Conservation (phyloP, 1,284 basidiomycete species). For the Pseudozyma sp. region DNA sequence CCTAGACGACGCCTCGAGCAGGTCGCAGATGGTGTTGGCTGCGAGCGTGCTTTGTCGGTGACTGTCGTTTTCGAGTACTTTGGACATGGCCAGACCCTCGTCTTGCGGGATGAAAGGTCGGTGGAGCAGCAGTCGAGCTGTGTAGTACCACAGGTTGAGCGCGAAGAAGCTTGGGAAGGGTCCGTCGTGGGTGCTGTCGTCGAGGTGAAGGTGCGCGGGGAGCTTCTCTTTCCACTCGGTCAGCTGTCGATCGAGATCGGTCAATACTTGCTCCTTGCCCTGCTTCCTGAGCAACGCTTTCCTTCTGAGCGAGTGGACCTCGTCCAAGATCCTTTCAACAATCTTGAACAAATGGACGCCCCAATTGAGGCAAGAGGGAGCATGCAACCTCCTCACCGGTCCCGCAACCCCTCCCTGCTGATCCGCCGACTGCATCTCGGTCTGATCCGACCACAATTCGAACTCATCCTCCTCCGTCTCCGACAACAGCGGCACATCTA, state of each 20-base stretch:
- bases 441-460: constrained; percentile 69
- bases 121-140: constrained; percentile 55
- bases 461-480: constrained; percentile 70
- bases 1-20: constrained; percentile 47
- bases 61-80: constrained; percentile 50
- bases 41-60: constrained; percentile 53
- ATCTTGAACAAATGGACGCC: constrained; percentile 60
- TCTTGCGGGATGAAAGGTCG: constrained; percentile 64
- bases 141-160: constrained; percentile 60
- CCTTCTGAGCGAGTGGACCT: constrained; percentile 59
- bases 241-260: constrained; percentile 56
- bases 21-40: constrained; percentile 58
- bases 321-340: constrained; percentile 56
- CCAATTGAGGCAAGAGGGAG: constrained; percentile 58
- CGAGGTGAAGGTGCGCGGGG: constrained; percentile 49
- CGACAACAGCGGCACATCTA: constrained; percentile 69
- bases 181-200: constrained; percentile 36
- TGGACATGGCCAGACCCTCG: constrained; percentile 45
- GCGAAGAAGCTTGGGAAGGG: constrained; percentile 57
- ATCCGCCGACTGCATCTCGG: constrained; percentile 38
- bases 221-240: constrained; percentile 52
- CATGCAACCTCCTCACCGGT: constrained; percentile 31
- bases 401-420: background rate
- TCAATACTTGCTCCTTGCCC: constrained; percentile 47
- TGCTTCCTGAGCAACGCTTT: constrained; percentile 56